Base-by-base conservation (phyloP, 257 asterid species). In the Nicotiana benthamiana region DNA sequence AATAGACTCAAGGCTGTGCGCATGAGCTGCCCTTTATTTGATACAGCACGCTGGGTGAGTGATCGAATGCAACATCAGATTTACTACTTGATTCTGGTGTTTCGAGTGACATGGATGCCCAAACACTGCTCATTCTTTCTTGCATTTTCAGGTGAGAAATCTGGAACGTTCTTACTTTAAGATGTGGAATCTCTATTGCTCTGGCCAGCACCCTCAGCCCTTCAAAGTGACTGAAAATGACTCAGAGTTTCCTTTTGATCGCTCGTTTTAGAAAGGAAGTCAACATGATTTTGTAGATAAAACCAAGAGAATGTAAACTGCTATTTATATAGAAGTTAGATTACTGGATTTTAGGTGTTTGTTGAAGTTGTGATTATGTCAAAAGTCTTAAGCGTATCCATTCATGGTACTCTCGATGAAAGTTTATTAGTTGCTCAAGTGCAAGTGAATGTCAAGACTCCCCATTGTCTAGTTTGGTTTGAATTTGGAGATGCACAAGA, bases 171-270 rank as follows among this genome's bases (percentile, higher is more conserved):
- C 91, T 5, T 96, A 90, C 89, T 96, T 94, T 87, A 94, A 87
- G 92, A 94, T 91, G 99, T 96, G 99, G 99, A 94, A 90, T 83
- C 77, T 96, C 75, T 53, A 94, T 83, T 92, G 97, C 90, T 91
- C 91, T 0, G 97, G 97, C 36, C 97, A 90, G 70, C 93, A 87
- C 9, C 97, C 98, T n/a, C 95, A 91, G 82, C 98, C 84, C 65
- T 96, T 92, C 86, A 91, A 92, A 92, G 99, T 96, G 64, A 32
- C 87, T 1, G 97, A 94, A 89, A 90, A 91, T 46, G 90, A 94
- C 67, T 65, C 78, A 52, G 96, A 92, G 65, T 94, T 91, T 81
- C 92, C 97, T 0, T 90, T 85, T 80, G 92, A 92, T 56, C 88
- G 80, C 74, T 95, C 18, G 67, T 32, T 64, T 11, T 66, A 28